These are phyloP conservation scores for Neurospora hispaniola DNA, from an alignment of 495 filamentous ascomycete genomes.

Conservation along the genomic window DNA sequence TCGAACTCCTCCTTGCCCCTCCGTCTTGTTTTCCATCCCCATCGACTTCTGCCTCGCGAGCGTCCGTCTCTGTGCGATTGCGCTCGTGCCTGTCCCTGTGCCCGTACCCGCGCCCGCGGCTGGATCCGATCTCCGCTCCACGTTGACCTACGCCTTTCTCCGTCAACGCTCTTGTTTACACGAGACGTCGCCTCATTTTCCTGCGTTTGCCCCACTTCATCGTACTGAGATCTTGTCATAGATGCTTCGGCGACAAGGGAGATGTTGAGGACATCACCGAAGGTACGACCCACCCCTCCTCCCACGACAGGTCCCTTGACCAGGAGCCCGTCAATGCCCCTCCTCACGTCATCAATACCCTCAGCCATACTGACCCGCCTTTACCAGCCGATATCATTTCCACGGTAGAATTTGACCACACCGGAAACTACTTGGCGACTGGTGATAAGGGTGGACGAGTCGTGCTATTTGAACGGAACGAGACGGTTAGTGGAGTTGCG, in stretches of 20 bases:
- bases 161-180: not conserved
- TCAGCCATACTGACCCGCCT: constrained; percentile 16
- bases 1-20: constrained; percentile 18
- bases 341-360: not conserved
- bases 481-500: constrained; percentile 59
- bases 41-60: not conserved
- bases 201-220: constrained; percentile 5
- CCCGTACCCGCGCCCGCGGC: not conserved
- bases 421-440: constrained; percentile 94
- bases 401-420: constrained; percentile 98
- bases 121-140: not conserved
- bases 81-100: not conserved
- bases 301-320: not conserved
- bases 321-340: not conserved
- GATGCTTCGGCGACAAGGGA: constrained; percentile 99
- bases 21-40: not conserved
- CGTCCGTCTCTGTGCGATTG: not conserved
- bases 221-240: constrained; percentile 25
- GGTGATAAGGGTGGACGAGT: constrained; percentile 97
- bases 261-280: constrained; percentile 99
- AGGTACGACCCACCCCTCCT: constrained; percentile 46
- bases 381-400: constrained; percentile 92
- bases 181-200: not conserved
- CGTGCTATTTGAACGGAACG: constrained; percentile 94
- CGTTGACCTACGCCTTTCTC: not conserved